These are phyloP conservation scores for Coemansia sp. DNA, from an alignment of 192 early-diverging fungal species.

Conservation along the genomic window DNA sequence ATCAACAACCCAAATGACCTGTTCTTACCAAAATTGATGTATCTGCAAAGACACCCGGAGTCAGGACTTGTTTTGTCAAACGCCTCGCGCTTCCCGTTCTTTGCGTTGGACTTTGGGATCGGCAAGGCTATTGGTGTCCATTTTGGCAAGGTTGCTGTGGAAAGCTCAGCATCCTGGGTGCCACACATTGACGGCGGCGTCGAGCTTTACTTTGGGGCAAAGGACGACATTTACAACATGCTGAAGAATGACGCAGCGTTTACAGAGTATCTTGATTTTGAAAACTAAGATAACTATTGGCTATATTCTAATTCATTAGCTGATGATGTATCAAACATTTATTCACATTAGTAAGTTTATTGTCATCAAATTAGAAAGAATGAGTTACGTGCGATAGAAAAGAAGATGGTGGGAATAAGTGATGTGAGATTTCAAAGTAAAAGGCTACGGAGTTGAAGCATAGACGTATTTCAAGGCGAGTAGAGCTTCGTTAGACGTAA, in stretches of 20 bases:
- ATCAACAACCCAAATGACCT: constrained; percentile 3
- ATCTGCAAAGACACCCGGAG: constrained; percentile 4
- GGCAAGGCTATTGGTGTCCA: constrained; percentile 16
- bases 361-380: background rate
- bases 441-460: too few species aligned
- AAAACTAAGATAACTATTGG: background rate
- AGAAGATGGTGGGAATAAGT: background rate
- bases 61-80: constrained; percentile 26
- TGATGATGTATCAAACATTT: too few species aligned
- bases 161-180: constrained; percentile 23
- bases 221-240: constrained; percentile 5
- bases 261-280: constrained; percentile 19
- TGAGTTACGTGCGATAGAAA: too few species aligned
- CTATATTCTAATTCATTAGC: background rate
- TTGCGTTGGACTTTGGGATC: constrained; percentile 21
- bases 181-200: constrained; percentile 25
- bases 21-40: constrained; percentile 17
- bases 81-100: constrained; percentile 27
- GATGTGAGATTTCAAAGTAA: background rate
- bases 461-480: too few species aligned
- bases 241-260: constrained; percentile 20
- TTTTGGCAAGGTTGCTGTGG: constrained; percentile 13
- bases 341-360: background rate
- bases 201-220: constrained; percentile 20
- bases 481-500: too few species aligned